Conservation (phyloP, 2,329 filamentous ascomycete species). For the Calonectria henricotiae region DNA sequence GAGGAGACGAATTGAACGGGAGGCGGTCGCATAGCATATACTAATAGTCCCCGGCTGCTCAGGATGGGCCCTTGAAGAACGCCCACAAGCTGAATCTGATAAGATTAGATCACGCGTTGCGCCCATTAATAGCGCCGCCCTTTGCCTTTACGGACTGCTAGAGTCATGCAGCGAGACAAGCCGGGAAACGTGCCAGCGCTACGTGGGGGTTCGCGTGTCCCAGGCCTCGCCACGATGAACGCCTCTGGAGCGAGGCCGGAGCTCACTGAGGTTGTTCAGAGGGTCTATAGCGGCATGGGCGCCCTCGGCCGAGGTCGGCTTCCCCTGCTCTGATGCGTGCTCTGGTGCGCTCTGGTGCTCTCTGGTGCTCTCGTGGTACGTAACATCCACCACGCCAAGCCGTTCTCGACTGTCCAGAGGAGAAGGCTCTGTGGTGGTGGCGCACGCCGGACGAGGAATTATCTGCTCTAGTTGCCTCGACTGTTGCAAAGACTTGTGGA, state of each 20-base stretch:
- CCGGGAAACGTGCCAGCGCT: constrained; percentile 13
- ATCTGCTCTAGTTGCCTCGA: neutral
- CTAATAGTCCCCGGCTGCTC: neutral
- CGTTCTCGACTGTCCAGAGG: constrained; percentile 11
- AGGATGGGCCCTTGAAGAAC: neutral
- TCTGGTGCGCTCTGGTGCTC: too few species aligned
- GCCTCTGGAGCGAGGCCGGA: constrained; percentile 16
- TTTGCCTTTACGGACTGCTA: constrained; percentile 9
- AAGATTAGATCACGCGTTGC: constrained; percentile 24
- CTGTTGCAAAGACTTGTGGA: neutral
- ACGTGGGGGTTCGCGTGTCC: constrained; percentile 17
- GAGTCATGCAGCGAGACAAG: constrained; percentile 12
- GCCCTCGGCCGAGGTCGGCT: constrained; percentile 9
- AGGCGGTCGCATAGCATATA: constrained; percentile 13
- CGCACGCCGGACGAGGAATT: neutral
- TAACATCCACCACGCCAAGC: constrained; percentile 17
- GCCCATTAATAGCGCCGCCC: neutral
- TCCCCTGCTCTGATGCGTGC: neutral
- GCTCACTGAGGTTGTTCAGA: neutral
- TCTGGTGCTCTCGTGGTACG: neutral
- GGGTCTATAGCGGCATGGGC: neutral
- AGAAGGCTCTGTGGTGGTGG: neutral
- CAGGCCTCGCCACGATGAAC: constrained; percentile 18
- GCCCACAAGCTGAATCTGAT: constrained; percentile 13
- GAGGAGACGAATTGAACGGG: neutral